Evolutionary conservation across 225 moss, liverwort and hornwort genomes (phyloP).

Genomic region (Polytrichum commune): DNA sequence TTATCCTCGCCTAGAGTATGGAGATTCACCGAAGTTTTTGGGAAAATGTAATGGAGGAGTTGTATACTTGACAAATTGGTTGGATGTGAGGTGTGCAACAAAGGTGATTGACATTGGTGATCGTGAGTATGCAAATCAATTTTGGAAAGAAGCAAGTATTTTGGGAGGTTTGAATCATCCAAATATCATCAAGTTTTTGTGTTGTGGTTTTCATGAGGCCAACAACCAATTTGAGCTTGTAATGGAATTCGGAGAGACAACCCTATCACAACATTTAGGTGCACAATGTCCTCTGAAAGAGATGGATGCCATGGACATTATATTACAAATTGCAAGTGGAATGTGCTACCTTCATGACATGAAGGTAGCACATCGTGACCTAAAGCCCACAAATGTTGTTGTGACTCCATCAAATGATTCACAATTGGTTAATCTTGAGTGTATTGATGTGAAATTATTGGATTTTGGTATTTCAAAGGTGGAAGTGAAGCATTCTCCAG

Average conservation of each 20-base stretch:
- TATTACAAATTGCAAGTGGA: constrained; percentile 5
- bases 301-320: neutral
- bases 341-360: constrained; percentile 8
- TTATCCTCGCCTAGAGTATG: neutral
- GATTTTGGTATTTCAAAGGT: constrained; percentile 9
- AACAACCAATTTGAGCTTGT: neutral
- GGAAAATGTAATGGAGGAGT: neutral
- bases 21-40: neutral
- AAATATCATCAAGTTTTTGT: neutral
- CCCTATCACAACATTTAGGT: neutral
- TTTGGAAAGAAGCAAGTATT: neutral
- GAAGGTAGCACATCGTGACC: constrained; percentile 8
- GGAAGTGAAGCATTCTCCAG: neutral
- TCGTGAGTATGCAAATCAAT: neutral
- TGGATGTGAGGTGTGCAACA: neutral
- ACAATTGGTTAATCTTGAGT: neutral
- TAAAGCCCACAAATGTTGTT: constrained; percentile 8
- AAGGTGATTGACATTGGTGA: neutral
- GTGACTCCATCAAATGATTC: neutral
- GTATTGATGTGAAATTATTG: neutral
- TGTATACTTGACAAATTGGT: neutral
- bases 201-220: neutral
- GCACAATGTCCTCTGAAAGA: neutral
- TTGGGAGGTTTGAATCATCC: neutral
- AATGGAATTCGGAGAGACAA: neutral